phyloP scores from a whole-genome alignment of 306 rosid genomes.

The Lathyrus aphaca region DNA sequence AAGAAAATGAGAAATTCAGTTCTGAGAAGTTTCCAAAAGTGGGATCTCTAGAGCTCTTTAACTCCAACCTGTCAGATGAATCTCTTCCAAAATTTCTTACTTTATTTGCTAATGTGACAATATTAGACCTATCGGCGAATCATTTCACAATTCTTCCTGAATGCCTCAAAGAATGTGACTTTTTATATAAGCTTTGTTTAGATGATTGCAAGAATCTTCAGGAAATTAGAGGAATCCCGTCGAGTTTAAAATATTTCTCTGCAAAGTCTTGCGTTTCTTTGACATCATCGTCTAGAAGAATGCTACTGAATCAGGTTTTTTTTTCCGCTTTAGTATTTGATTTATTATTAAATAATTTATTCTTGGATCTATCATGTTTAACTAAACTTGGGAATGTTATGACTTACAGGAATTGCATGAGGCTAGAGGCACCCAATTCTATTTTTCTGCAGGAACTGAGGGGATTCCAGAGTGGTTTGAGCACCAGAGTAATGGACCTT shows the following conservation, averaged over 20 bases:
- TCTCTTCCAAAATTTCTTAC: neutral
- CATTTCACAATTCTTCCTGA: neutral
- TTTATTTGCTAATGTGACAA: neutral
- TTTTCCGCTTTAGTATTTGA: neutral
- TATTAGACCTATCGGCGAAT: neutral
- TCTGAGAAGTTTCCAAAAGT: neutral
- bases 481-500: neutral
- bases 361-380: too few species aligned
- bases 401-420: conserved; percentile 14
- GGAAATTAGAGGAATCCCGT: conserved; percentile 14
- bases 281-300: neutral
- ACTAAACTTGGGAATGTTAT: neutral
- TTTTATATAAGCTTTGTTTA: neutral
- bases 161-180: neutral
- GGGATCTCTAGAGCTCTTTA: neutral
- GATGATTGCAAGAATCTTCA: neutral
- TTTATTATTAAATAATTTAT: too few species aligned
- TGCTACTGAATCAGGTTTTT: conserved; percentile 21
- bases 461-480: conserved; percentile 1
- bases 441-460: neutral
- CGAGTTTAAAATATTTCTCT: neutral
- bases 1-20: neutral
- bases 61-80: neutral
- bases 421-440: neutral
- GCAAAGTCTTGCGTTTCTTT: conserved; percentile 28